Conservation (phyloP, 257 asterid genomes). For the Nicotiana benthamiana region DNA sequence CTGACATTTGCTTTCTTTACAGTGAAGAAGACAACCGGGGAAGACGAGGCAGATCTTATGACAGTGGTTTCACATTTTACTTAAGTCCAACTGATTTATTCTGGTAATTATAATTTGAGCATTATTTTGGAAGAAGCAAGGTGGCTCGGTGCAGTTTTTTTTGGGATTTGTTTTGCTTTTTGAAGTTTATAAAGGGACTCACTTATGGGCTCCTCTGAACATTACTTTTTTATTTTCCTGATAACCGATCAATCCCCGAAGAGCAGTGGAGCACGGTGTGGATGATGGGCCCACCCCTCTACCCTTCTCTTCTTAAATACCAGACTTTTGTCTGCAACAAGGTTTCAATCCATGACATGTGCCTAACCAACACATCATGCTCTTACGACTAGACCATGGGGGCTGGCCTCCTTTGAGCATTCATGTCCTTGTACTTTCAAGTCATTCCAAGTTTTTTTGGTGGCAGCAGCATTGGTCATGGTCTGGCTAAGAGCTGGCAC, state of each 20-base stretch:
- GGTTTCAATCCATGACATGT: no score
- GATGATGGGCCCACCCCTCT: no score
- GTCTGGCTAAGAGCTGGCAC: no score
- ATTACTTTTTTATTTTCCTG: no score
- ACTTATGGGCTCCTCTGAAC: background rate
- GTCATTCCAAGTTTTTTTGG: background rate
- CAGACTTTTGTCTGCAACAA: no score
- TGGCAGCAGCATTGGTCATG: no score
- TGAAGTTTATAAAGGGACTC: background rate
- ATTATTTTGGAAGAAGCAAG: slow-evolving; percentile 15
- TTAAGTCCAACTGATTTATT: slow-evolving; percentile 69
- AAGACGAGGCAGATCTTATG: slow-evolving; percentile 76
- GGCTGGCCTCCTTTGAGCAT: background rate
- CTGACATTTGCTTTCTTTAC: slow-evolving; percentile 14
- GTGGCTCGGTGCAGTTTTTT: background rate
- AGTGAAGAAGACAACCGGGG: slow-evolving; percentile 85
- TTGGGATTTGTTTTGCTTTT: background rate
- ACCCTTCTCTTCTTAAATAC: no score
- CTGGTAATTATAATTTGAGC: slow-evolving; percentile 45
- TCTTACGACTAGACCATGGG: no score
- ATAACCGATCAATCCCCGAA: no score
- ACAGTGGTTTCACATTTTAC: slow-evolving; percentile 48
- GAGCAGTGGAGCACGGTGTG: no score
- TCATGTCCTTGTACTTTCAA: background rate
- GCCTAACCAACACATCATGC: no score